A percentile compares a stretch with the other conserved stretches of the same genome.
These are phyloP conservation scores for Hibiscus mutabilis DNA, from an alignment of 345 rosid genomes.

Conservation along the genomic window DNA sequence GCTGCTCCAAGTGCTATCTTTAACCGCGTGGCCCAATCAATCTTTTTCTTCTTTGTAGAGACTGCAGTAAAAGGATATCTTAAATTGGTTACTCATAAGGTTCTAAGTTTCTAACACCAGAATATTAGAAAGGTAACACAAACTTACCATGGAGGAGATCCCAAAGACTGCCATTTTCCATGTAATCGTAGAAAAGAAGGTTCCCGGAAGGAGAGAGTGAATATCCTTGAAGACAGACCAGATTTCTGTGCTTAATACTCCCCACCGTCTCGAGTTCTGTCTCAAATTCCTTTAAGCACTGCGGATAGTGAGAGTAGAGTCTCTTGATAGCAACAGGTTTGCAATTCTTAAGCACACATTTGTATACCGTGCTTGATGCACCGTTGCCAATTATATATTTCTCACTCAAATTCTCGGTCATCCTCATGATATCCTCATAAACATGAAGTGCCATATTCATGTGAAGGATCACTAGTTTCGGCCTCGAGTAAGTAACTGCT, in stretches of 20 bases:
- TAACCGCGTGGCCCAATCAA: conserved; percentile 78
- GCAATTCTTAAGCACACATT: conserved; percentile 92
- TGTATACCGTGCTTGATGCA: conserved; percentile 91
- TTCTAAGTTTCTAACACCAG: background rate
- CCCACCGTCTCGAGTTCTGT: conserved; percentile 88
- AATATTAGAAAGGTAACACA: background rate
- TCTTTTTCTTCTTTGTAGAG: conserved; percentile 69
- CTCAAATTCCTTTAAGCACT: conserved; percentile 78
- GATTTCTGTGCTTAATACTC: conserved; percentile 86
- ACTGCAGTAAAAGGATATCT: conserved; percentile 32
- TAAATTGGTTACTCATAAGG: background rate
- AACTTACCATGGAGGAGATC: conserved; percentile 85
- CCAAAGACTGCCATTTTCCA: conserved; percentile 99
- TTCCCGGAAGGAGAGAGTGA: conserved; percentile 74
- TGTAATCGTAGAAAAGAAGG: conserved; percentile 93
- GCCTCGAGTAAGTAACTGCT: conserved; percentile 65
- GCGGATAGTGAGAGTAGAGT: conserved; percentile 84
- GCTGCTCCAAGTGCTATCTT: conserved; percentile 92
- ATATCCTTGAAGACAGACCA: conserved; percentile 87
- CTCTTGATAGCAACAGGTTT: conserved; percentile 90
- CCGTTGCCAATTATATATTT: conserved; percentile 83
- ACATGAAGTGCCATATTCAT: conserved; percentile 99
- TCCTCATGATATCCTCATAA: conserved; percentile 95
- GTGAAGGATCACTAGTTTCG: conserved; percentile 83
- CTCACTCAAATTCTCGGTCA: conserved; percentile 93